Evolutionary conservation across 495 filamentous ascomycete species (phyloP).

Genomic region (Echria macrotheca): DNA sequence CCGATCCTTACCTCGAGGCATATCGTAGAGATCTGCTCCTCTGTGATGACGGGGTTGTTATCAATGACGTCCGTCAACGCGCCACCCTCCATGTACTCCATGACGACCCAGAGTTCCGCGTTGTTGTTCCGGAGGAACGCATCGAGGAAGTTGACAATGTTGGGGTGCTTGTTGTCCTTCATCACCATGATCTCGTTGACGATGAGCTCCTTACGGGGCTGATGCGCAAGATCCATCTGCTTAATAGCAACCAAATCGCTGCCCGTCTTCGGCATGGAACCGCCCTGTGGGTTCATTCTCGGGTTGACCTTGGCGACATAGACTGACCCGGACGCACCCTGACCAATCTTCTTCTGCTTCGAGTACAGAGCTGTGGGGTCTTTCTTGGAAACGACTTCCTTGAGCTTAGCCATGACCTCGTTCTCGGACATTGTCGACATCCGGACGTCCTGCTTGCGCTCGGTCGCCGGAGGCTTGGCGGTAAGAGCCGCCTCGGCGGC

Average conservation of each 20-base stretch:
- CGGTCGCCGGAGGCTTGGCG: slow-evolving; percentile 57
- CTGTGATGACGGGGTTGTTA: slow-evolving; percentile 83
- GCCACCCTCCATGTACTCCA: slow-evolving; percentile 99
- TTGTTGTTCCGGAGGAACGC: slow-evolving; percentile 91
- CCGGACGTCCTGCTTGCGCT: slow-evolving; percentile 80
- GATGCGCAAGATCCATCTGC: slow-evolving; percentile 97
- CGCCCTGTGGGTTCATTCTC: slow-evolving; percentile 58
- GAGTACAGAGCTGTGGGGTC: slow-evolving; percentile 89
- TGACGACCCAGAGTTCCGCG: slow-evolving; percentile 94
- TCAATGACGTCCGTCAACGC: slow-evolving; percentile 98
- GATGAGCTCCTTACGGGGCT: slow-evolving; percentile 96
- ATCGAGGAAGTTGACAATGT: slow-evolving; percentile 98
- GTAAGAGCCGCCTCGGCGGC: slow-evolving; percentile 77
- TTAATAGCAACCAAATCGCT: slow-evolving; percentile 92
- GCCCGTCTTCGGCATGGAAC: slow-evolving; percentile 55
- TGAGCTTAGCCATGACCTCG: slow-evolving; percentile 92
- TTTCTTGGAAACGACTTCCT: slow-evolving; percentile 87
- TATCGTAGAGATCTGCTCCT: slow-evolving; percentile 96
- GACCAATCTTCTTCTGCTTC: slow-evolving; percentile 99
- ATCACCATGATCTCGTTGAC: slow-evolving; percentile 99
- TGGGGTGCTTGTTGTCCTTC: slow-evolving; percentile 96
- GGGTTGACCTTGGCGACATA: slow-evolving; percentile 84
- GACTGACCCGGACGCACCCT: slow-evolving; percentile 94
- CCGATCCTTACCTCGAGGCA: slow-evolving; percentile 96
- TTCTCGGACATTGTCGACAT: slow-evolving; percentile 97